Evolutionary conservation across 75 land plant species (phyloP), one percentile per base, ranked within the genome.

Genomic region (Cupressus sempervirens): DNA sequence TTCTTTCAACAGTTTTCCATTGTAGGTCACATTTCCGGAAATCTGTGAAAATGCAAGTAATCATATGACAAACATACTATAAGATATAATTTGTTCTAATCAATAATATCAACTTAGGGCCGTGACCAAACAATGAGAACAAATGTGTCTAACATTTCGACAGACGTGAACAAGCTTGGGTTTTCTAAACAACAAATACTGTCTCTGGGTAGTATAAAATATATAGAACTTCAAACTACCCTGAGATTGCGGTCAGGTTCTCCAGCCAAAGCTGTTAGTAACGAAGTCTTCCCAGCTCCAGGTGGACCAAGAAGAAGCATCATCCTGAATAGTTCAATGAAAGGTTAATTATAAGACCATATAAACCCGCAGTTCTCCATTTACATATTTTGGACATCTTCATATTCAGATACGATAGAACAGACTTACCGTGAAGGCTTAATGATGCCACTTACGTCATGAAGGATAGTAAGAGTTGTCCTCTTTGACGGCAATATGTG

Each of bases 271-370:
- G 94, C 92, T 82, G 92, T 84, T 76, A 95, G 86, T 86, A 95
- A 88, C 12, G 93, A 93, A 29, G 94, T 91, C 77, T 95, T 95
- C 18, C 97, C 97, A 18, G 97, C 90, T 0, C 90, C 87, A 35
- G 97, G 97, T 0, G 97, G 97, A 0, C 97, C 97, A 80, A 95
- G 86, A 62, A 95, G 94, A 68, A 95, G 85, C 13, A 93, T 92
- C 91, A 95, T 88, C 83, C 97, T 95, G 87, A 74, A 84, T 14
- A 53, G 10, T 3, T n/a, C 34, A 82, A 52, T 54, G 32, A 50
- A 12, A 1, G 74, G 58, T 84, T 84, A 38, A 82, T 84, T 65
- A 41, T n/a, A 67, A 20, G 30, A 65, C 12, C 5, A 40, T 8
- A 7, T 1, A 29, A 84, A 20, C 1, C 4, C 0, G 32, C n/a